phyloP scores from a whole-genome alignment of 306 rosid species.

The Sechiopsis laciniata region DNA sequence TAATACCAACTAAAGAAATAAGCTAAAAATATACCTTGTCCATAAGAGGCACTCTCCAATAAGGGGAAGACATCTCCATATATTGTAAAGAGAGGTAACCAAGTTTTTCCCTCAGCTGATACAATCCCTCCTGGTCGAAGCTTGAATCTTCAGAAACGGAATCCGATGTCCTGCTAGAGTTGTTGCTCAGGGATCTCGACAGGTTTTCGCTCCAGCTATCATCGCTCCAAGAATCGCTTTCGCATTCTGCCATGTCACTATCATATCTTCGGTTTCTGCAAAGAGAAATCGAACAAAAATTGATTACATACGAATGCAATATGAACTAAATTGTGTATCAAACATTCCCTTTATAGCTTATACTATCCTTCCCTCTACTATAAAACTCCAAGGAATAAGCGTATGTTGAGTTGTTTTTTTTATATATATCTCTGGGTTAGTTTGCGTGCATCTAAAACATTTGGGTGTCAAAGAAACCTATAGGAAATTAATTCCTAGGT shows the following conservation, averaged over 20 bases:
- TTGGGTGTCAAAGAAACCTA: no score
- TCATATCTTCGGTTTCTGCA: slow-evolving; percentile 40
- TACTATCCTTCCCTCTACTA: no score
- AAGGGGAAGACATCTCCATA: slow-evolving; percentile 54
- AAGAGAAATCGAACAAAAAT: slow-evolving; percentile 5
- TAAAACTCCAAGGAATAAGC: no score
- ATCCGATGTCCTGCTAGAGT: slow-evolving; percentile 71
- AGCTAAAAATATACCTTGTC: slow-evolving; percentile 47
- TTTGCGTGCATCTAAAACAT: no score
- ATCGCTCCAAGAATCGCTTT: slow-evolving; percentile 72
- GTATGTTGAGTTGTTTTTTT: no score
- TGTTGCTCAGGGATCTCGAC: slow-evolving; percentile 50
- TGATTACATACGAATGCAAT: background rate
- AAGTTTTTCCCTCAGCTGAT: slow-evolving; percentile 42
- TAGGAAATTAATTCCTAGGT: no score
- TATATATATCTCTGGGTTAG: no score
- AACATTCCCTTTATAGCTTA: background rate
- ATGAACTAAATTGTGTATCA: background rate
- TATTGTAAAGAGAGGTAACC: slow-evolving; percentile 55
- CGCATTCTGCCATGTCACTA: slow-evolving; percentile 39
- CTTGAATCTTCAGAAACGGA: slow-evolving; percentile 55
- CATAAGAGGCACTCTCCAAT: slow-evolving; percentile 52
- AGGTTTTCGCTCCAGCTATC: slow-evolving; percentile 62
- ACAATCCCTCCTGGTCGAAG: slow-evolving; percentile 53
- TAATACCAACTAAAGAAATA: background rate